Evolutionary conservation across 2,329 filamentous ascomycete species (phyloP).

Genomic region (Macrophomina tecta): DNA sequence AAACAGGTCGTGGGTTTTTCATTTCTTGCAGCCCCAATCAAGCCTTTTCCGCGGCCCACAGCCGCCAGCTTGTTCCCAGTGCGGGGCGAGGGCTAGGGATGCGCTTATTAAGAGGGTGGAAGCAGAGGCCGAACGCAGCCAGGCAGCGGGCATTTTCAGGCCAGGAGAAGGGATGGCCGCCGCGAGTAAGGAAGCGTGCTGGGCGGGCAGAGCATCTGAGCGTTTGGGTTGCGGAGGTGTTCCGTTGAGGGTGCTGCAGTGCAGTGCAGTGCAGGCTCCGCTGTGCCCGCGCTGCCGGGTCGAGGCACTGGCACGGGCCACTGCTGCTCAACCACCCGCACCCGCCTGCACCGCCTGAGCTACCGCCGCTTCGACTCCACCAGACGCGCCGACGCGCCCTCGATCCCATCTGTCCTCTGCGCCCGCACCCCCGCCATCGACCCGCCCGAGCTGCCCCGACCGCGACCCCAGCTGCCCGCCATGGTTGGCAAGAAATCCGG

Average conservation of each 20-base stretch:
- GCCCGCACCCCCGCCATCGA: background rate
- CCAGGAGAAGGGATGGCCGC: background rate
- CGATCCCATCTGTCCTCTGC: background rate
- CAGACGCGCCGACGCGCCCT: background rate
- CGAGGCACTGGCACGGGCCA: slow-evolving; percentile 1
- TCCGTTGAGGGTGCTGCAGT: background rate
- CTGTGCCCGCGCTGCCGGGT: slow-evolving; percentile 8
- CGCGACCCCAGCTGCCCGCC: slow-evolving; percentile 6
- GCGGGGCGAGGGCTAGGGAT: slow-evolving; percentile 6
- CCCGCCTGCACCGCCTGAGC: background rate
- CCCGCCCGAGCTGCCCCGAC: background rate
- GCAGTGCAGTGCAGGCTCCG: background rate
- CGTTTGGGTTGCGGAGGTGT: slow-evolving; percentile 3
- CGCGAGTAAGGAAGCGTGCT: background rate
- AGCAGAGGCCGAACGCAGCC: background rate
- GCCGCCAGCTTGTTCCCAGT: slow-evolving; percentile 10
- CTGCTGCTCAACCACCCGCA: background rate
- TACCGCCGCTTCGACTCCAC: background rate
- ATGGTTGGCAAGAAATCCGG: slow-evolving; percentile 73
- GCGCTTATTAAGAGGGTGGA: background rate
- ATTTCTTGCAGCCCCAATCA: slow-evolving; percentile 22
- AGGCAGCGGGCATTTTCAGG: slow-evolving; percentile 13
- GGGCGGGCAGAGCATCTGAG: background rate
- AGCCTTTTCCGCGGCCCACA: slow-evolving; percentile 18
- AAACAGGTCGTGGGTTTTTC: slow-evolving; percentile 23